These are phyloP conservation scores for Ceratobasidium sp. DNA, from an alignment of 1,284 basidiomycete species.

Conservation along the genomic window DNA sequence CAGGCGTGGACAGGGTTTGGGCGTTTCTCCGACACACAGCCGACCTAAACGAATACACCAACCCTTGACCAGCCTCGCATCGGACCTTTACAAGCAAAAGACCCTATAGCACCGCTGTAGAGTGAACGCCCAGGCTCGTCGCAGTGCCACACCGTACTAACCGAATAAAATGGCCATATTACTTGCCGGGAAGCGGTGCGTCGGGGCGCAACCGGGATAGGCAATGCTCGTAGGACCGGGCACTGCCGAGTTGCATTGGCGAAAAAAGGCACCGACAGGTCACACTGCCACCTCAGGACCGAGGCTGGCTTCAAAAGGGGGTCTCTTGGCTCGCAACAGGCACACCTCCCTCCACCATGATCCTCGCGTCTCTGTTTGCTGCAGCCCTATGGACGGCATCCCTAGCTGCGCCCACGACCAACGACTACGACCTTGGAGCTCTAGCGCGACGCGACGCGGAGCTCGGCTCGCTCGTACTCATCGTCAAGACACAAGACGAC, in stretches of 20 bases:
- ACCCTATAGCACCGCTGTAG: background rate
- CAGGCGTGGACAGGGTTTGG: too few relatives aligned
- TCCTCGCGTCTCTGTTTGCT: slow-evolving; percentile 12
- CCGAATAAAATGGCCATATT: background rate
- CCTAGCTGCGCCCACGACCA: slow-evolving; percentile 14
- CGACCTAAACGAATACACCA: too few relatives aligned
- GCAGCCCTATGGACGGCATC: slow-evolving; percentile 16
- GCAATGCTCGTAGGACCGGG: background rate
- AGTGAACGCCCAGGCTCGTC: background rate
- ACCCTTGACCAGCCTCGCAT: too few relatives aligned
- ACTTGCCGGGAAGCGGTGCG: background rate
- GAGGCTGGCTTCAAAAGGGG: background rate
- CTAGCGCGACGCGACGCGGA: slow-evolving; percentile 32
- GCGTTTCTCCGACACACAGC: too few relatives aligned
- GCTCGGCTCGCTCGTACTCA: slow-evolving; percentile 16
- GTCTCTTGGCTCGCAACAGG: background rate
- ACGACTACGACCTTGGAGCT: background rate
- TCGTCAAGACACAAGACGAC: slow-evolving; percentile 41
- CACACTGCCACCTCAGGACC: slow-evolving; percentile 13
- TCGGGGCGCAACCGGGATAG: background rate
- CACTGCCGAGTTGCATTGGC: background rate
- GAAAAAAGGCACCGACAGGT: background rate
- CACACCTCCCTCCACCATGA: background rate
- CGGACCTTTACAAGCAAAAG: background rate
- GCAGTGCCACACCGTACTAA: background rate